These are phyloP conservation scores for Rhodotorula sp. DNA, from an alignment of 1,284 basidiomycete genomes.

Conservation along the genomic window DNA sequence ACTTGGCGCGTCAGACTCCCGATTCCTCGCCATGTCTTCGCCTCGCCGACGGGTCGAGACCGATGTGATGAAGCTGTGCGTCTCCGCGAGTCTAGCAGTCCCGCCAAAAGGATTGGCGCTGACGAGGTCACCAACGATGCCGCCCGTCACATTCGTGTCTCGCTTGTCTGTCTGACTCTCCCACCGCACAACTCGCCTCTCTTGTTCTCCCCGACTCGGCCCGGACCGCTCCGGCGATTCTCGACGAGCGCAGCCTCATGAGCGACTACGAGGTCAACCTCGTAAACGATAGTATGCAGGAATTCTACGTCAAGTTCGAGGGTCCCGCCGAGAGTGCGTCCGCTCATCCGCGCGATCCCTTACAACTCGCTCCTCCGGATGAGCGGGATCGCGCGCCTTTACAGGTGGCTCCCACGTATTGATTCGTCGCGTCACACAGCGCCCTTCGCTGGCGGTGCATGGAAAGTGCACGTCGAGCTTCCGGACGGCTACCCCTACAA, in stretches of 20 bases:
- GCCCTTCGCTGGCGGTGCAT: slow-evolving; percentile 91
- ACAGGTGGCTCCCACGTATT: not conserved
- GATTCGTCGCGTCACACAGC: slow-evolving; percentile 58
- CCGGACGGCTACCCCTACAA: slow-evolving; percentile 99
- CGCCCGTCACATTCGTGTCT: too few relatives aligned
- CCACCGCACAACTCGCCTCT: too few relatives aligned
- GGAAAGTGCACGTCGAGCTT: slow-evolving; percentile 99
- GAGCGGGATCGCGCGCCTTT: too few relatives aligned
- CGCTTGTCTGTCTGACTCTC: too few relatives aligned
- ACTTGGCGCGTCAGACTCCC: not conserved
- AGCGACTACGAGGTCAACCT: slow-evolving; percentile 95
- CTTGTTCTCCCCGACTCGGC: not conserved
- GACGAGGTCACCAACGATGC: not conserved
- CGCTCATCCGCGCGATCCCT: not conserved
- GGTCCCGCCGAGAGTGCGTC: slow-evolving; percentile 90
- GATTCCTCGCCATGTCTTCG: slow-evolving; percentile 53
- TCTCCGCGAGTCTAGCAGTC: slow-evolving; percentile 26
- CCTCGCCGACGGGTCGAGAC: slow-evolving; percentile 95
- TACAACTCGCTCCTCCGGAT: not conserved
- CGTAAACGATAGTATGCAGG: slow-evolving; percentile 98
- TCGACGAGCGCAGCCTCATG: slow-evolving; percentile 71
- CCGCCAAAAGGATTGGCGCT: not conserved
- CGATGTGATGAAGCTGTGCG: slow-evolving; percentile 98
- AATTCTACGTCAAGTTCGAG: slow-evolving; percentile 95
- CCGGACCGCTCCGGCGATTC: slow-evolving; percentile 17